These are phyloP conservation scores for Fusarium bactridioides DNA, from an alignment of 2,329 filamentous ascomycete genomes.

Conservation along the genomic window DNA sequence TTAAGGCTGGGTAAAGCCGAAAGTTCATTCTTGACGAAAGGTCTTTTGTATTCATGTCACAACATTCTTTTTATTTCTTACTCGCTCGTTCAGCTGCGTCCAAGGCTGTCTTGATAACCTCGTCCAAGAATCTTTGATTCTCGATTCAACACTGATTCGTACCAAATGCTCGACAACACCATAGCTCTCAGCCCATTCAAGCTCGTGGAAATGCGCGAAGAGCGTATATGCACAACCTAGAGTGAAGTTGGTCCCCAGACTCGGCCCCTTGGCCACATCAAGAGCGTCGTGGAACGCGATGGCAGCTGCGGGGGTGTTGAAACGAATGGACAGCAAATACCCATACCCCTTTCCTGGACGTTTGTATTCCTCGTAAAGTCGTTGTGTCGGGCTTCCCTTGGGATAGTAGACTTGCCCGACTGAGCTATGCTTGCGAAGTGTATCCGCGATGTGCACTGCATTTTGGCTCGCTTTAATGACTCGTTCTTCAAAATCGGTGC, in stretches of 20 bases:
- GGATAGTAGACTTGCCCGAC: constrained; percentile 52
- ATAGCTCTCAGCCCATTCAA: constrained; percentile 49
- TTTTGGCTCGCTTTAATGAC: constrained; percentile 43
- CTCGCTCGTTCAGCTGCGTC: not conserved
- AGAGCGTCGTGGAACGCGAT: constrained; percentile 58
- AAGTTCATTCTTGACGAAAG: not conserved
- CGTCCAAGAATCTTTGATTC: constrained; percentile 42
- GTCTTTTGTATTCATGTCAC: not conserved
- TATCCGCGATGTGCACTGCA: constrained; percentile 38
- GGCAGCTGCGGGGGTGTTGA: constrained; percentile 48
- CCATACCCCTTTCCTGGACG: constrained; percentile 58
- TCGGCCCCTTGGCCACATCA: constrained; percentile 57
- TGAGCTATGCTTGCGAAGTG: constrained; percentile 35
- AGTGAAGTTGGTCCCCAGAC: constrained; percentile 60
- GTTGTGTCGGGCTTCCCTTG: constrained; percentile 47
- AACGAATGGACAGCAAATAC: constrained; percentile 59
- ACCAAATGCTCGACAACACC: constrained; percentile 52
- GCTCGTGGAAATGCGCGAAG: constrained; percentile 49
- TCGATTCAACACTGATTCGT: constrained; percentile 55
- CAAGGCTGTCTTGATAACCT: constrained; percentile 26
- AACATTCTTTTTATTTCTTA: not conserved
- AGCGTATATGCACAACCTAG: constrained; percentile 53
- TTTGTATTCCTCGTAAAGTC: constrained; percentile 40
- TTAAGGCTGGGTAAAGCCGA: not conserved
- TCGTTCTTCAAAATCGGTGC: constrained; percentile 46